These are phyloP conservation scores for Dactylis glomerata DNA, from an alignment of 176 grass and related monocot species.

Conservation along the genomic window DNA sequence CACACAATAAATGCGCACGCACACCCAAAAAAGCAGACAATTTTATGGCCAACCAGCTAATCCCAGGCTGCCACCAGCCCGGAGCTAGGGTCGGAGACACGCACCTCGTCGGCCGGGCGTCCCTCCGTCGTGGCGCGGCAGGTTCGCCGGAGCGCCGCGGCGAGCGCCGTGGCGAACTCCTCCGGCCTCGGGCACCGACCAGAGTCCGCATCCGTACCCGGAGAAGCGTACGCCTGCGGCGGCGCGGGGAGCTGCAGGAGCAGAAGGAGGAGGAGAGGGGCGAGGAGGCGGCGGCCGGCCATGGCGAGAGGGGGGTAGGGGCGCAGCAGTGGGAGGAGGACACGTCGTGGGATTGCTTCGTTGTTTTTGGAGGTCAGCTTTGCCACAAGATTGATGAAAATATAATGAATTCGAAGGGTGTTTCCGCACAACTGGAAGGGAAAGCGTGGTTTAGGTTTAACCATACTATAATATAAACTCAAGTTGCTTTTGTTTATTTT, in stretches of 20 bases:
- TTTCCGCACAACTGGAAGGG: not conserved
- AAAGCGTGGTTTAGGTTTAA: conserved; percentile 2
- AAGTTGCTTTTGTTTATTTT: not conserved
- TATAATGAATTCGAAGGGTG: not conserved
- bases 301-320: conserved; percentile 17
- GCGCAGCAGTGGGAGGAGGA: not conserved
- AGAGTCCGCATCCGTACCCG: not conserved
- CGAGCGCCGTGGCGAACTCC: conserved; percentile 29
- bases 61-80: not conserved
- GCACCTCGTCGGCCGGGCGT: conserved; percentile 36
- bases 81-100: not conserved
- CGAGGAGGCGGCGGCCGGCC: conserved; percentile 28
- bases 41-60: not conserved
- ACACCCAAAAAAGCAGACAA: not conserved
- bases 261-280: conserved; percentile 3
- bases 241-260: not conserved
- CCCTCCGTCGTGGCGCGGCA: conserved; percentile 36
- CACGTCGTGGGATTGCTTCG: conserved; percentile 40
- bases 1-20: not conserved
- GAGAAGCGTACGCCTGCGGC: not conserved
- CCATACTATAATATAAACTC: not conserved
- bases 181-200: conserved; percentile 22
- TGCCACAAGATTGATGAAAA: not conserved
- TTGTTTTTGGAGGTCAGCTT: conserved; percentile 23
- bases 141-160: conserved; percentile 22